Evolutionary conservation across 306 rosid genomes (phyloP).

Genomic region (Sicyos edulis): DNA sequence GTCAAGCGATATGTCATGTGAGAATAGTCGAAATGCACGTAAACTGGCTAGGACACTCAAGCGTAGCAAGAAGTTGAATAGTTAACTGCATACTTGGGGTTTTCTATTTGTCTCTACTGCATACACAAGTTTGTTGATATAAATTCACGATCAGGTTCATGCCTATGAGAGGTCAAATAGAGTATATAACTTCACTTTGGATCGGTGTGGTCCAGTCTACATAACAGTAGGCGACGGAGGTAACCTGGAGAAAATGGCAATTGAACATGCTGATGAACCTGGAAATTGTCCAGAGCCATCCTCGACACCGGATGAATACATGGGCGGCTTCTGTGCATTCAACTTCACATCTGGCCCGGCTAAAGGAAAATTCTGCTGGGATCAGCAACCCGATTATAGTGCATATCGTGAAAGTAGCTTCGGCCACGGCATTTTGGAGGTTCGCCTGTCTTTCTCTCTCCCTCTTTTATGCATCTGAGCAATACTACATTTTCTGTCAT

Average conservation of each 20-base stretch:
- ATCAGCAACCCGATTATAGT: conserved; percentile 74
- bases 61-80: background rate
- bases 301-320: conserved; percentile 40
- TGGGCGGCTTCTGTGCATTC: conserved; percentile 67
- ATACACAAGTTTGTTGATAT: background rate
- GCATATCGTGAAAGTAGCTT: conserved; percentile 92
- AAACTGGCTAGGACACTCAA: too few species aligned
- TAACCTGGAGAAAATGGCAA: conserved; percentile 74
- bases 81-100: conserved; percentile 6
- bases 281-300: conserved; percentile 81
- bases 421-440: conserved; percentile 96
- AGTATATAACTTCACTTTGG: conserved; percentile 80
- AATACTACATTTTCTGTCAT: background rate
- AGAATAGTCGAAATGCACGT: too few species aligned
- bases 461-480: background rate
- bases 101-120: background rate
- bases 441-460: conserved; percentile 24
- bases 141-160: conserved; percentile 54
- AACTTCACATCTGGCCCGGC: conserved; percentile 89
- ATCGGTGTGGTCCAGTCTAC: conserved; percentile 76
- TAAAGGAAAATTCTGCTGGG: conserved; percentile 86
- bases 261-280: conserved; percentile 68
- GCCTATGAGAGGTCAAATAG: conserved; percentile 89
- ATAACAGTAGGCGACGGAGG: conserved; percentile 86
- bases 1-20: too few species aligned